Base-by-base conservation (phyloP, 1,284 basidiomycete genomes). In the Cutaneotrichosporon daszewskae region DNA sequence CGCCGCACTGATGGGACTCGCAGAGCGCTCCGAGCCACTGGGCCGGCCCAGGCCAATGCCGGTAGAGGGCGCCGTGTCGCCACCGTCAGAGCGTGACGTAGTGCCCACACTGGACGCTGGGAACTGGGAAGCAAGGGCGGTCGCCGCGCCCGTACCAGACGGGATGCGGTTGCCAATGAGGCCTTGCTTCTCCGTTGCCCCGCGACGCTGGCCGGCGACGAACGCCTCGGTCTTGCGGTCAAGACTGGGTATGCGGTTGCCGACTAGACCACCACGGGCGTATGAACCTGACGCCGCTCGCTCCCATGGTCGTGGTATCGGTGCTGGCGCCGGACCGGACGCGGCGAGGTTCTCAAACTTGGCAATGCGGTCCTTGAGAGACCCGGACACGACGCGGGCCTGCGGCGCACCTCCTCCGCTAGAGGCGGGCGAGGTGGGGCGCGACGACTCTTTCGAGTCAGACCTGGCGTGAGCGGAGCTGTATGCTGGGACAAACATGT, bases 361-460 rank as follows among this genome's bases (percentile, higher is more conserved):
- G 13, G 69, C 69, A 32, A 71, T 71, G 24, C 69, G 60, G 45
- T 71, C 69, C 52, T 62, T 63, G 38, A 71, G 59, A 3, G 64
- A 66, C 31, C 64, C 61, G 16, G 62, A 63, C 8, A 69, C 60
- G 33, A 57, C 41, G 6, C 64, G 59, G 18, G 44, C 36, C 6
- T 43, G 48, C 26, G 49, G 58, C 41, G 32, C 44, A n/a, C 24
- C 31, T 14, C 12, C 19, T 13, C 48, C 43, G 24, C 35, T 36
- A 23, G 35, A 36, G 23, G n/a, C n/a, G 6, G 28, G 28, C 28
- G 28, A 31, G 13, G 13, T 11, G 6, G 39, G 13, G 8, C 39
- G 31, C 32, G 39, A 41, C 29, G 42, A 43, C 25, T 47, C 32
- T 25, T 31, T 33, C 23, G 42, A 40, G 22, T 51, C 49, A 18